phyloP scores from a whole-genome alignment of 2,329 filamentous ascomycete species.

The Tolypocladium sp. region DNA sequence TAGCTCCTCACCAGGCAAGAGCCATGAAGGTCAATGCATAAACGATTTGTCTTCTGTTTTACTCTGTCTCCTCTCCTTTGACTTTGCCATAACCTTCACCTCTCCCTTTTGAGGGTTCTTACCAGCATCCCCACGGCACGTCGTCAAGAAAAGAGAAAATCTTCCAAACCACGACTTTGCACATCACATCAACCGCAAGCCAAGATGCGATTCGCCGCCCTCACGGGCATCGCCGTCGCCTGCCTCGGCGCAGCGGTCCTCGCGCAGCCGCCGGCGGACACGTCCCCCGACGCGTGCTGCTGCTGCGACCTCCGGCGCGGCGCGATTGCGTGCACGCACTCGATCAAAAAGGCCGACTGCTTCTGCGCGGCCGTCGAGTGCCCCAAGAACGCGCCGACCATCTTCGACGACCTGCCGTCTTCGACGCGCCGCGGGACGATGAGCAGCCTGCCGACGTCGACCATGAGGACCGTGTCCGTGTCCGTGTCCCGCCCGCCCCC shows the following conservation, averaged over 20 bases:
- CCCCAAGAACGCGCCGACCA: slow-evolving; percentile 10
- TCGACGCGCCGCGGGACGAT: background rate
- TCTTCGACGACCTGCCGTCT: slow-evolving; percentile 2
- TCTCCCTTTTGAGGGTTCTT: background rate
- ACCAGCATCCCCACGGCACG: background rate
- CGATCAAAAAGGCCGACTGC: slow-evolving; percentile 12
- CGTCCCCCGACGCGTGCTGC: slow-evolving; percentile 17
- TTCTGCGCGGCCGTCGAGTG: slow-evolving; percentile 16
- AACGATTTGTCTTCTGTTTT: background rate
- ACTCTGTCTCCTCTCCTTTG: background rate
- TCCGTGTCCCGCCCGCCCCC: background rate
- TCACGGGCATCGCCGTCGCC: slow-evolving; percentile 6
- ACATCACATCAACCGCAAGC: background rate
- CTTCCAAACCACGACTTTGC: background rate
- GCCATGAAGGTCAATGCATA: background rate
- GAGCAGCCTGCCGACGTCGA: background rate
- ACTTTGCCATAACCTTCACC: background rate
- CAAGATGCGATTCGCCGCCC: slow-evolving; percentile 14
- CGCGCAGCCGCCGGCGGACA: background rate
- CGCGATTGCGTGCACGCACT: slow-evolving; percentile 15
- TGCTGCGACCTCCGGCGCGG: slow-evolving; percentile 19
- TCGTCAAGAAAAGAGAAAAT: background rate
- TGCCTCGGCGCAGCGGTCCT: slow-evolving; percentile 1
- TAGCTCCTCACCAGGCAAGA: background rate
- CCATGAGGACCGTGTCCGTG: background rate